A percentile compares a stretch with the other conserved stretches of the same genome.
These are phyloP conservation scores for Plasmodium gonderi DNA, from an alignment of 169 alveolate species.

Conservation along the genomic window DNA sequence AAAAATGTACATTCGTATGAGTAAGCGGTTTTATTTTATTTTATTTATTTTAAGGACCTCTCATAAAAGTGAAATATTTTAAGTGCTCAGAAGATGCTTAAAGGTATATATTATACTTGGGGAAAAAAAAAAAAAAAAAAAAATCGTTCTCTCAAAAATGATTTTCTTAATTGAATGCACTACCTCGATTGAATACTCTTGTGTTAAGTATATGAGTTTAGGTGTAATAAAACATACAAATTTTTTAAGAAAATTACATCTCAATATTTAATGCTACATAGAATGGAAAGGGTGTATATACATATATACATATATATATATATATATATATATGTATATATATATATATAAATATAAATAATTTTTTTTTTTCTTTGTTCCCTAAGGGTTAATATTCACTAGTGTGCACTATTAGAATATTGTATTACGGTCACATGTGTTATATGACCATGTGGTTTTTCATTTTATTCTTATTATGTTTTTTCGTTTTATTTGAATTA, in stretches of 20 bases:
- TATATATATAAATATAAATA: too few relatives aligned
- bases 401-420: neutral
- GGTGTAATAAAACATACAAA: neutral
- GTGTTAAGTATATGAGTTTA: neutral
- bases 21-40: neutral
- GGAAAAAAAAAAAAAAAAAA: neutral
- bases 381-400: neutral
- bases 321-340: too few relatives aligned
- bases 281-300: too few relatives aligned
- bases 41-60: neutral
- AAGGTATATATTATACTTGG: neutral
- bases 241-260: neutral
- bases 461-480: neutral
- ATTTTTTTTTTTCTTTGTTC: neutral
- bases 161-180: neutral
- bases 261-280: neutral
- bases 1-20: neutral
- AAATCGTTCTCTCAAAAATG: neutral
- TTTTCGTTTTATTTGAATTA: neutral
- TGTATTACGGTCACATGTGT: neutral
- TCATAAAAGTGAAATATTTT: neutral
- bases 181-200: neutral
- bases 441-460: neutral
- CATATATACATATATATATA: too few relatives aligned
- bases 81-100: neutral